Percentiles rank a stretch among this genome's conserved stretches.
Conservation (phyloP, 371 early-diverging fungal species). For the Mortierella sp. region DNA sequence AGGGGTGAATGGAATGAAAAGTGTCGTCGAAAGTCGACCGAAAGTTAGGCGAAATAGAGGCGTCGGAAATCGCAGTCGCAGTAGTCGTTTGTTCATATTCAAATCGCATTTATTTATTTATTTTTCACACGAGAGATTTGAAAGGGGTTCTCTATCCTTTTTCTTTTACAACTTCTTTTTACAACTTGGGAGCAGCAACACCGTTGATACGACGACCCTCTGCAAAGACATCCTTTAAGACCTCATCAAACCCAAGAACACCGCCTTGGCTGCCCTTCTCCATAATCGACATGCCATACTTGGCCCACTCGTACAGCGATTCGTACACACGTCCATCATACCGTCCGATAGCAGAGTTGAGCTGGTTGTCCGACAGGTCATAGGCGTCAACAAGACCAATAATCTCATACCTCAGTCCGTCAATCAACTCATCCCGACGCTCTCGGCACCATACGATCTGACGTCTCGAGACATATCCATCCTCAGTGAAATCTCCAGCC, state of each 20-base stretch:
- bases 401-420: slow-evolving; percentile 45
- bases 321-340: slow-evolving; percentile 87
- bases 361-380: slow-evolving; percentile 80
- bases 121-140: slow-evolving; percentile 73
- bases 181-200: slow-evolving; percentile 69
- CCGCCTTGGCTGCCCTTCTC: slow-evolving; percentile 54
- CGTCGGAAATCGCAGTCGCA: too few relatives aligned
- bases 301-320: slow-evolving; percentile 75
- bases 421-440: slow-evolving; percentile 45
- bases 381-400: slow-evolving; percentile 76
- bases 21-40: neutral
- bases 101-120: slow-evolving; percentile 60
- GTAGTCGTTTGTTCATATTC: slow-evolving; percentile 66
- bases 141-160: too few relatives aligned
- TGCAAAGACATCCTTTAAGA: slow-evolving; percentile 44
- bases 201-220: slow-evolving; percentile 50
- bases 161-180: slow-evolving; percentile 71
- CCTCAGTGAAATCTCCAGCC: slow-evolving; percentile 46
- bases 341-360: slow-evolving; percentile 82
- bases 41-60: neutral
- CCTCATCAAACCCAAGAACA: slow-evolving; percentile 53
- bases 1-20: neutral
- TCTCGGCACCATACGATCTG: slow-evolving; percentile 51
- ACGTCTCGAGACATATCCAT: slow-evolving; percentile 44
- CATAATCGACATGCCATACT: slow-evolving; percentile 51